Evolutionary conservation across 2,329 filamentous ascomycete species (phyloP).

Genomic region (Rutstroemia sydowiana): DNA sequence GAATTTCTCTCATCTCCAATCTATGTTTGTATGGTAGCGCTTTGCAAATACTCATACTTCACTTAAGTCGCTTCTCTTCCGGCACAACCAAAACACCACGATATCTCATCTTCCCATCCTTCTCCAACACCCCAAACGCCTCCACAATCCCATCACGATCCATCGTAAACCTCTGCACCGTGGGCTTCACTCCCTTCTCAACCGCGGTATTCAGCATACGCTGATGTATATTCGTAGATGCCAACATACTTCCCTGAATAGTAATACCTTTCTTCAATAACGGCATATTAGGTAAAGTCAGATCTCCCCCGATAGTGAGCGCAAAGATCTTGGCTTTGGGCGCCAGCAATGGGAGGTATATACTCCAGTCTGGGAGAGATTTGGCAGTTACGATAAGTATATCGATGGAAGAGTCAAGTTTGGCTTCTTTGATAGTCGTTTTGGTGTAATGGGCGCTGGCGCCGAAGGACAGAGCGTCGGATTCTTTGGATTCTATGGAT

Average conservation of each 20-base stretch:
- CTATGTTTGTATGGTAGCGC: no score
- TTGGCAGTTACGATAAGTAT: neutral
- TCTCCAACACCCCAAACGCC: neutral
- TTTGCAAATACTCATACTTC: no score
- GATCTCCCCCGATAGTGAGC: neutral
- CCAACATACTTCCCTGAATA: neutral
- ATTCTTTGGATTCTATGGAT: neutral
- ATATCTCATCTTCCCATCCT: neutral
- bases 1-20: no score
- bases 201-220: neutral
- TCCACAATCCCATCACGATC: neutral
- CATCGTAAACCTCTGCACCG: neutral
- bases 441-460: neutral
- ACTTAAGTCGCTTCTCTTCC: neutral
- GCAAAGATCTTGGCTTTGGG: neutral
- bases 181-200: neutral
- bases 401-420: neutral
- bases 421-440: neutral
- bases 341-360: neutral
- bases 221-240: neutral
- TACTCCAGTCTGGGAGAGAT: neutral
- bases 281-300: neutral
- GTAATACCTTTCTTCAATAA: neutral
- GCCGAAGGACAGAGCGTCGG: neutral
- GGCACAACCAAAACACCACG: neutral